A percentile compares a stretch with the other conserved stretches of the same genome.
Evolutionary conservation across 2,329 filamentous ascomycete species (phyloP).

Genomic region (Colletotrichum melonis): DNA sequence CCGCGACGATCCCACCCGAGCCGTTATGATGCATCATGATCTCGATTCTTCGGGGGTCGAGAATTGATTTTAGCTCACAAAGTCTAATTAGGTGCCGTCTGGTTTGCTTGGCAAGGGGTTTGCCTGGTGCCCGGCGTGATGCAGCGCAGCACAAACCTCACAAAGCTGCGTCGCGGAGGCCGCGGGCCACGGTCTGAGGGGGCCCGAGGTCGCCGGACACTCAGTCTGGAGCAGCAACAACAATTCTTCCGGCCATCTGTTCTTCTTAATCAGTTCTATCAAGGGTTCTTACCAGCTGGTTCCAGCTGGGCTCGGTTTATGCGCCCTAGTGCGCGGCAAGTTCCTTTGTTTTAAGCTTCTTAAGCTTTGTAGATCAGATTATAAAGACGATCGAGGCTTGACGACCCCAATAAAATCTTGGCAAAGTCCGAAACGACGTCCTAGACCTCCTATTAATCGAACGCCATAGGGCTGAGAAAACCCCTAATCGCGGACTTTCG

Average conservation of each 20-base stretch:
- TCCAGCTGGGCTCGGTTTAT: neutral
- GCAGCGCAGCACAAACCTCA: neutral
- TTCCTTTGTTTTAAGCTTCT: too few species aligned
- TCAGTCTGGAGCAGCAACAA: neutral
- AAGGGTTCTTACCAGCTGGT: neutral
- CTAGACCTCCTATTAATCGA: too few species aligned
- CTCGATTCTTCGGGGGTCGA: neutral
- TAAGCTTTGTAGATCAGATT: too few species aligned
- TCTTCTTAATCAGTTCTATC: neutral
- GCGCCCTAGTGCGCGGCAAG: too few species aligned
- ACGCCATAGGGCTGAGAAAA: neutral
- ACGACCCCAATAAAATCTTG: neutral
- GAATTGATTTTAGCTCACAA: neutral
- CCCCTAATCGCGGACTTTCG: neutral
- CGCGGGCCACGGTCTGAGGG: neutral
- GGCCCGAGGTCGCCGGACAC: neutral
- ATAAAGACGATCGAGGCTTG: too few species aligned
- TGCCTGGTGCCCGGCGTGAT: neutral
- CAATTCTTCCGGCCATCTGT: neutral
- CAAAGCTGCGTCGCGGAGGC: neutral
- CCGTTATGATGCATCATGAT: slow-evolving; percentile 3
- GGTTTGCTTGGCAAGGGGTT: neutral
- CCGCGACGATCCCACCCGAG: neutral
- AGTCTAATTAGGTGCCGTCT: neutral
- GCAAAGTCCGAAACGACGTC: neutral